Evolutionary conservation across 1,139 yeast genomes (phyloP), one percentile per base, ranked within the genome.

Genomic region (Nakaseomyces bracarensis): DNA sequence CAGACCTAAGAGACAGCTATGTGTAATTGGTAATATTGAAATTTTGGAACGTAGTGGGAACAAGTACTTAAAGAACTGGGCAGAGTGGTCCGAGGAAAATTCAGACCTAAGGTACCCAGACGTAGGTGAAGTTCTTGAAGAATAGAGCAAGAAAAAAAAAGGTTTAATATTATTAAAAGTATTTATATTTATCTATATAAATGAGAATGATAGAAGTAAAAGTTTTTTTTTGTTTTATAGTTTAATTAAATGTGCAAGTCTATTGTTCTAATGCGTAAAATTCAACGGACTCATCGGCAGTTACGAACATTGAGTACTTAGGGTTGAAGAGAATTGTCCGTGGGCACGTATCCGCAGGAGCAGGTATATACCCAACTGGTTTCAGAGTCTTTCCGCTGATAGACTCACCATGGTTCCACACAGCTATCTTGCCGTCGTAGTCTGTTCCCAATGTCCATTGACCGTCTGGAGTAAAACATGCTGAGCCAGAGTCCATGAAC

Each of bases 21-120:
- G 93, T 55, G 74, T 91, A 0, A 67, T 91, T 40, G 97, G 97
- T 2, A 94, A 91, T 61, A 72, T 84, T 65, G 95, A 83, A 52
- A 74, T 77, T 0, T 50, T 77, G 7, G 54, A 57, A 46, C 68
- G 66, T 52, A 66, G 65, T 47, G 64, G 65, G 3, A 66, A 74
- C 22, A 60, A 62, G 26, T 84, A 77, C 54, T 66, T 89, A 45
- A 66, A 69, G 41, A 63, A 68, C 28, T 87, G 96, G 96, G 75
- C 76, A 3, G 63, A 67, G 11, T 82, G 82, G 77, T 82, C 79
- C 38, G 91, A 81, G 49, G 76, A 75, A 2, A 65, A 74, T 44
- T 79, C 72, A 28, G 93, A 82, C 39, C 63, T 87, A 8, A 67
- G 84, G 44, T 89, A 87, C 55, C 87, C 91, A 1, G 73, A 75